phyloP scores from a whole-genome alignment of 1,284 basidiomycete genomes.

The Takashimella tepidaria region DNA sequence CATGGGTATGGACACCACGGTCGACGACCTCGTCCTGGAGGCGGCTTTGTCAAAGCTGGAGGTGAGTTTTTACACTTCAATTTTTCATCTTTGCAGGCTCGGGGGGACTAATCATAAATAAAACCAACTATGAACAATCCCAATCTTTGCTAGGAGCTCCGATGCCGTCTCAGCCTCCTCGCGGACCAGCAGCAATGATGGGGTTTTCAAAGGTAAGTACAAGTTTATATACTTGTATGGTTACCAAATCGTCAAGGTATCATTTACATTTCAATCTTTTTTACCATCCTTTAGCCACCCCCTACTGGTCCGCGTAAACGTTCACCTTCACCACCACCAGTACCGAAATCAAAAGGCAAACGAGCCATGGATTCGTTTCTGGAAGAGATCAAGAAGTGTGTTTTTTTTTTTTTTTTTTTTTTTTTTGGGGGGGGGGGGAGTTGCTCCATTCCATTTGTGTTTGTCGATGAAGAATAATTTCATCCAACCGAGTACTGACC shows the following conservation, averaged over 20 bases:
- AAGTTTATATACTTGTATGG: no score
- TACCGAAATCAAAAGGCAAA: conserved; percentile 74
- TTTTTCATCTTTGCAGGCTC: no score
- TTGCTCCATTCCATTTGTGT: no score
- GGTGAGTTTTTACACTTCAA: background rate
- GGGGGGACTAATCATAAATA: no score
- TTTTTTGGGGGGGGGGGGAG: no score
- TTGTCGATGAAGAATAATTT: no score
- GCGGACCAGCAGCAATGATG: conserved; percentile 48
- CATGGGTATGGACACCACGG: background rate
- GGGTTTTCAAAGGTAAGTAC: conserved; percentile 32
- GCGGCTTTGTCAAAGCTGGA: conserved; percentile 65
- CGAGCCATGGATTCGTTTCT: conserved; percentile 89
- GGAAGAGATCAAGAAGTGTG: conserved; percentile 86
- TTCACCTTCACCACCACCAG: conserved; percentile 53
- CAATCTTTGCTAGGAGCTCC: background rate
- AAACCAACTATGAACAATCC: no score
- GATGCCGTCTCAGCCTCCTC: conserved; percentile 13
- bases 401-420: no score
- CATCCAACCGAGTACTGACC: no score
- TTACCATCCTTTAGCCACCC: conserved; percentile 10
- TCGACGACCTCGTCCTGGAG: conserved; percentile 28
- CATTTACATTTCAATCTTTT: no score
- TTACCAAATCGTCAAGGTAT: no score
- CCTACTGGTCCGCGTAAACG: conserved; percentile 1